Conservation (phyloP, 768 basidiomycete genomes). For the Tubosaeta sp. region DNA sequence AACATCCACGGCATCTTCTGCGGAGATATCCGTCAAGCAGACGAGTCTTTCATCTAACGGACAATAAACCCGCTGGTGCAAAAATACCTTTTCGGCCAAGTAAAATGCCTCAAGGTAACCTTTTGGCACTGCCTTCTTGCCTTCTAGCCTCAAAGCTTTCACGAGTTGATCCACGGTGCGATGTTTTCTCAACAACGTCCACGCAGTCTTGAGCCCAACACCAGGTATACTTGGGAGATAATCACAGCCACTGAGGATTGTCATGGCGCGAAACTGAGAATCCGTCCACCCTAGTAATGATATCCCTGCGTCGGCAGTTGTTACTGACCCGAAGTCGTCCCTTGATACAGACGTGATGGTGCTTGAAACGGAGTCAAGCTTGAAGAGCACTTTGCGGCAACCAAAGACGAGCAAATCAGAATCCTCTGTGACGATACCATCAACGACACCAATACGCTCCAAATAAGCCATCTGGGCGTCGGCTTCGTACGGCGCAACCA, state of each 20-base stretch:
- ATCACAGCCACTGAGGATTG: constrained; percentile 90
- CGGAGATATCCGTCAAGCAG: constrained; percentile 59
- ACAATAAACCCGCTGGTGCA: constrained; percentile 90
- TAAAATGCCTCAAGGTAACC: constrained; percentile 72
- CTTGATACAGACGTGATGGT: constrained; percentile 68
- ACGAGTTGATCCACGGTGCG: constrained; percentile 84
- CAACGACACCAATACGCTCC: constrained; percentile 74
- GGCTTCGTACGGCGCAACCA: constrained; percentile 98
- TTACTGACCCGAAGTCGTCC: constrained; percentile 60
- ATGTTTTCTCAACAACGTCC: constrained; percentile 73
- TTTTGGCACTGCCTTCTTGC: constrained; percentile 75
- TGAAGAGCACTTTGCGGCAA: constrained; percentile 90
- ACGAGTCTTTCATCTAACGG: constrained; percentile 63
- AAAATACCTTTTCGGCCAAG: constrained; percentile 87
- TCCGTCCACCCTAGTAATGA: constrained; percentile 89
- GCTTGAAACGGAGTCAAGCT: constrained; percentile 67
- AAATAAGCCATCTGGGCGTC: constrained; percentile 95
- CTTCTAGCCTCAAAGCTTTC: constrained; percentile 70
- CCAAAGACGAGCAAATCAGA: constrained; percentile 97
- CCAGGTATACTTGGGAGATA: constrained; percentile 89
- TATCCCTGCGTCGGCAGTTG: constrained; percentile 49
- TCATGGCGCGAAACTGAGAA: constrained; percentile 87
- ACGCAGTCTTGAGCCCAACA: constrained; percentile 92
- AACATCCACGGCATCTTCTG: constrained; percentile 48
- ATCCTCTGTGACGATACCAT: constrained; percentile 95